phyloP scores from a whole-genome alignment of 495 filamentous ascomycete genomes.

The Aspergillus olivimuriae region DNA sequence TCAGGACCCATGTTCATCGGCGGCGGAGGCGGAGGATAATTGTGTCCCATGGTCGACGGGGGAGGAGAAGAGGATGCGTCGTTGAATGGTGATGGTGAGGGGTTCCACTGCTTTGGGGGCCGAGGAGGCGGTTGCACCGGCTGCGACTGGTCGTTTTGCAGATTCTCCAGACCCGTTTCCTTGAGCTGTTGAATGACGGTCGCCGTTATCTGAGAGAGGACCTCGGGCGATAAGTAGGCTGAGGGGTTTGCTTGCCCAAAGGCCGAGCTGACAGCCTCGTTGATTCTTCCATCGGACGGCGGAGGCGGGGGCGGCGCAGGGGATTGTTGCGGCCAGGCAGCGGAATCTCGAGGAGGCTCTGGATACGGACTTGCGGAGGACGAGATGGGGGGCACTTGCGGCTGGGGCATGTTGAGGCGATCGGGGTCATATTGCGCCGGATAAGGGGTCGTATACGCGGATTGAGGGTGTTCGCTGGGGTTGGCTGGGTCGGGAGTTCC shows the following conservation, averaged over 20 bases:
- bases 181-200: conserved; percentile 50
- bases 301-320: conserved; percentile 8
- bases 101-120: conserved; percentile 26
- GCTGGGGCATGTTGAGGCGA: conserved; percentile 38
- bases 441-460: conserved; percentile 26
- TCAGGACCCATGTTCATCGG: conserved; percentile 17
- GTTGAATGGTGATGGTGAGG: conserved; percentile 21
- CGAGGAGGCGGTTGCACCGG: conserved; percentile 24
- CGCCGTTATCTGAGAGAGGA: conserved; percentile 46
- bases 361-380: conserved; percentile 14
- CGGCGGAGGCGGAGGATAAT: conserved; percentile 17
- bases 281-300: conserved; percentile 25
- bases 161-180: conserved; percentile 33
- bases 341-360: conserved; percentile 17
- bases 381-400: conserved; percentile 17
- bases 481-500: conserved; percentile 19
- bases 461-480: conserved; percentile 18
- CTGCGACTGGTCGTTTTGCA: conserved; percentile 22
- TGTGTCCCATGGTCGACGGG: conserved; percentile 18
- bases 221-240: conserved; percentile 40
- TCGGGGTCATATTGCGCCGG: conserved; percentile 30
- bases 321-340: conserved; percentile 10
- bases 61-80: conserved; percentile 28
- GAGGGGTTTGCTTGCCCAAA: conserved; percentile 30
- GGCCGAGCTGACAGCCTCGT: conserved; percentile 44